phyloP scores from a whole-genome alignment of 192 early-diverging fungal species.

The Entomortierella parvispora region DNA sequence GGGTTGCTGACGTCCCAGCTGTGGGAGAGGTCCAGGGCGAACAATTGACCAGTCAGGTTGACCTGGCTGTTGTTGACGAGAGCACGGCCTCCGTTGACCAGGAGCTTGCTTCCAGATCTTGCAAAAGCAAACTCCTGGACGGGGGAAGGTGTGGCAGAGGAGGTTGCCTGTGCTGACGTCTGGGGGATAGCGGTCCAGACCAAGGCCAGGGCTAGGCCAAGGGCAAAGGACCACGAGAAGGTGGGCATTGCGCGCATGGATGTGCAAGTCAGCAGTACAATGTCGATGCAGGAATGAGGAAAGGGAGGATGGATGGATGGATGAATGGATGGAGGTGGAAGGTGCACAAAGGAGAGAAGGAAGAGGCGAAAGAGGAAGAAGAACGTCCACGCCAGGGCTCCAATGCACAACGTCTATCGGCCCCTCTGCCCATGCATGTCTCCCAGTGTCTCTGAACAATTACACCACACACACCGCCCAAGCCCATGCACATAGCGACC shows the following conservation, averaged over 20 bases:
- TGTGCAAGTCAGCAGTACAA: background rate
- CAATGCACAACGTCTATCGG: too few species aligned
- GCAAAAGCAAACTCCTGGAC: slow-evolving; percentile 21
- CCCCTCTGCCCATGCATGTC: too few species aligned
- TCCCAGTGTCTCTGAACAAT: too few species aligned
- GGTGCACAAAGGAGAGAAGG: background rate
- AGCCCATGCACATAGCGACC: too few species aligned
- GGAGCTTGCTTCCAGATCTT: slow-evolving; percentile 19
- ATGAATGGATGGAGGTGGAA: too few species aligned
- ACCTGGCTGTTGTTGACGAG: background rate
- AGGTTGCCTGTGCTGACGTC: background rate
- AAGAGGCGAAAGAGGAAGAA: background rate
- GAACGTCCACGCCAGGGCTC: too few species aligned
- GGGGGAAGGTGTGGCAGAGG: background rate
- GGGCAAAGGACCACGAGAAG: background rate
- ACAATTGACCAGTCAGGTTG: background rate
- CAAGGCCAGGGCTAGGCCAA: background rate
- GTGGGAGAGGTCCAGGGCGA: slow-evolving; percentile 26
- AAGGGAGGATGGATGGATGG: too few species aligned
- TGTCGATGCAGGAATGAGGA: too few species aligned
- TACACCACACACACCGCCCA: too few species aligned
- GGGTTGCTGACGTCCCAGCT: slow-evolving; percentile 3
- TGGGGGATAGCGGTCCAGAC: background rate
- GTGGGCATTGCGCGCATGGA: too few species aligned
- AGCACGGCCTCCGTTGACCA: slow-evolving; percentile 16